Percentiles rank a stretch among this genome's conserved stretches.
Conservation (phyloP, 164 flowering plant genomes). For the Sextonia rubra region DNA sequence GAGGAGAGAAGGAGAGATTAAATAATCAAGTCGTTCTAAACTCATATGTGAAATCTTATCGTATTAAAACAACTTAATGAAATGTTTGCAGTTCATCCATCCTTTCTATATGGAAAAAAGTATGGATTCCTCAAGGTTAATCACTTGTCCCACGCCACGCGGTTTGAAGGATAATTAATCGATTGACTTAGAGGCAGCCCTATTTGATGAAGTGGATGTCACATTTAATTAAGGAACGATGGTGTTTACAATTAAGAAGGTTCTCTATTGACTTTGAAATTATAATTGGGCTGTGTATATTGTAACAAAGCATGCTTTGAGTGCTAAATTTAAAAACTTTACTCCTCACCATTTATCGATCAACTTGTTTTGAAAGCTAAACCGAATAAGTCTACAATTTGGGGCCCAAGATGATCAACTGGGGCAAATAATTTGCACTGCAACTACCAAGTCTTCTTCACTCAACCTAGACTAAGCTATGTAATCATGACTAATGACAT, state of each 20-base stretch:
- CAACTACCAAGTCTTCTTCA: neutral
- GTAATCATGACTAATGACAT: neutral
- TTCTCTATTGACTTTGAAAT: neutral
- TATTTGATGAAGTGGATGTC: neutral
- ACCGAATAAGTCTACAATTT: neutral
- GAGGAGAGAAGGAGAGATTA: no score
- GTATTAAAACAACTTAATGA: no score
- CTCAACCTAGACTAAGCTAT: neutral
- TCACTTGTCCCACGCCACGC: neutral
- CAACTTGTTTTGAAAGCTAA: neutral
- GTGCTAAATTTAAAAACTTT: neutral
- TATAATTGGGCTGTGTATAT: neutral
- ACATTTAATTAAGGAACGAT: neutral
- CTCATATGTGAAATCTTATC: no score
- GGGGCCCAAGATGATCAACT: neutral
- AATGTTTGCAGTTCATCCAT: neutral
- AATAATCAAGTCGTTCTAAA: neutral
- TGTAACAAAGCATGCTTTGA: neutral
- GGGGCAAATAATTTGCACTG: neutral
- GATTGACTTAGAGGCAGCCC: neutral
- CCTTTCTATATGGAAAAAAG: neutral
- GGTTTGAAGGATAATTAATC: neutral
- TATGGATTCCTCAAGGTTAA: neutral
- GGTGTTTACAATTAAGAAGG: neutral
- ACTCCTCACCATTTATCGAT: neutral